Evolutionary conservation across 495 filamentous ascomycete genomes (phyloP), one percentile per base, ranked within the genome.

Genomic region (Penicillium simplicissimum): DNA sequence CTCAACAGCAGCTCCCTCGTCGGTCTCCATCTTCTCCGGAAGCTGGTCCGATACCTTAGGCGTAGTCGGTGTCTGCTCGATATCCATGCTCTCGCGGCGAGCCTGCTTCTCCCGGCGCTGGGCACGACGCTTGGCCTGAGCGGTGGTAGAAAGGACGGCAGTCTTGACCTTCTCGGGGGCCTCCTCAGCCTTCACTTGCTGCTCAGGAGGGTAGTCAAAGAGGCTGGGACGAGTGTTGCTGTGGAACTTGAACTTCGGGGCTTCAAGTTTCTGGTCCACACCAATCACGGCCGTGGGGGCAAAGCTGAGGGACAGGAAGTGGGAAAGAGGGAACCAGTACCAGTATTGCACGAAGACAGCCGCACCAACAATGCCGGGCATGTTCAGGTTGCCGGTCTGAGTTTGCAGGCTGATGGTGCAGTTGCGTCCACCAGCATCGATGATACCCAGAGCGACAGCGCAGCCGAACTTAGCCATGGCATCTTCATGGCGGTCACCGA

Each of bases 261-360:
- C 88, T 63, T 97, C 92, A 4, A 99, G 83, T 68, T 96, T 90
- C 71, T 94, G 87, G 72, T 98, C 93, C 21, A 99, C 86, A 51
- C 89, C 94, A 59, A 97, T 96, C 67, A 99, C 90, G 1, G 93
- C 90, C 9, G 96, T 98, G 0, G 96, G 96, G 8, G 90, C 88
- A 72, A 98, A 97, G 70, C 90, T 92, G 61, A 98, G 82, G 0
- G 93, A 94, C 21, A 99, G 76, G 86, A 99, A 99, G 75, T 98
- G 96, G 25, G 95, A 96, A 66, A 97, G 87, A 51, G 96, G 96
- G 86, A 99, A 99, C 96, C 96, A 99, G 78, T 99, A 99, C 96
- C 96, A 99, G 79, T 99, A 99, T 74, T 99, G 96, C 8, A 92
- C 95, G 79, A 99, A 99, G 31, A 99, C 90, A 42, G 92, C 93